phyloP scores from a whole-genome alignment of 352 stramenopile species.

The Elongisporangium prolatum region DNA sequence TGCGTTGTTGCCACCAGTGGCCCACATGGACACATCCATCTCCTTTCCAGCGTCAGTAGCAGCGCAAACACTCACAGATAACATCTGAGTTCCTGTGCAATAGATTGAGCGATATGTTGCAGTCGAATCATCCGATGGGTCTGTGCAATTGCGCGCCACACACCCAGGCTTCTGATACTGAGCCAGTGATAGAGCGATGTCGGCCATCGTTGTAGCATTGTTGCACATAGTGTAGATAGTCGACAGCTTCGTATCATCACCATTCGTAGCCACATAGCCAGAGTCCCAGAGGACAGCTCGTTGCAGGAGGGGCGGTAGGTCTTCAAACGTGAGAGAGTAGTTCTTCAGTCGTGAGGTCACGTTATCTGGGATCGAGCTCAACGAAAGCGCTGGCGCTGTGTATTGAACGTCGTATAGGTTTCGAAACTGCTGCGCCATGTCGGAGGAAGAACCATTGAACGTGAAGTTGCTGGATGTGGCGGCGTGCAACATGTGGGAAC shows the following conservation, averaged over 20 bases:
- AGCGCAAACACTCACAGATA: slow-evolving; percentile 13
- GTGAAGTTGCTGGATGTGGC: slow-evolving; percentile 1
- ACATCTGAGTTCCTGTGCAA: slow-evolving; percentile 17
- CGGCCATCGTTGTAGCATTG: slow-evolving; percentile 8
- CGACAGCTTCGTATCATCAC: slow-evolving; percentile 7
- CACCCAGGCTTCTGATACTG: slow-evolving; percentile 19
- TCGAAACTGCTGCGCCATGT: slow-evolving; percentile 5
- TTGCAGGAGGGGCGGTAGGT: slow-evolving; percentile 5
- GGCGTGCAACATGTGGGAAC: not conserved
- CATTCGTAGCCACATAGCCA: slow-evolving; percentile 16
- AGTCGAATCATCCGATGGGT: slow-evolving; percentile 3
- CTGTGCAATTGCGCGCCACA: slow-evolving; percentile 20
- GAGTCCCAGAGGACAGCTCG: slow-evolving; percentile 21
- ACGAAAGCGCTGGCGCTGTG: slow-evolving; percentile 16
- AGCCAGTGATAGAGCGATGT: slow-evolving; percentile 8
- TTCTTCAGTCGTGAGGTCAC: slow-evolving; percentile 22
- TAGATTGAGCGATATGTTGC: slow-evolving; percentile 17
- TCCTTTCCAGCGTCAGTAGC: not conserved
- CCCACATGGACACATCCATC: slow-evolving; percentile 18
- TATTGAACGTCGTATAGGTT: slow-evolving; percentile 1
- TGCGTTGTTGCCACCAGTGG: slow-evolving; percentile 13
- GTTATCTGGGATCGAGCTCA: slow-evolving; percentile 22
- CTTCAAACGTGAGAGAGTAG: slow-evolving; percentile 6
- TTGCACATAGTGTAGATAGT: slow-evolving; percentile 20
- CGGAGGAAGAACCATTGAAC: slow-evolving; percentile 15